These are phyloP conservation scores for Fusarium graminum DNA, from an alignment of 2,329 filamentous ascomycete species.

Conservation along the genomic window DNA sequence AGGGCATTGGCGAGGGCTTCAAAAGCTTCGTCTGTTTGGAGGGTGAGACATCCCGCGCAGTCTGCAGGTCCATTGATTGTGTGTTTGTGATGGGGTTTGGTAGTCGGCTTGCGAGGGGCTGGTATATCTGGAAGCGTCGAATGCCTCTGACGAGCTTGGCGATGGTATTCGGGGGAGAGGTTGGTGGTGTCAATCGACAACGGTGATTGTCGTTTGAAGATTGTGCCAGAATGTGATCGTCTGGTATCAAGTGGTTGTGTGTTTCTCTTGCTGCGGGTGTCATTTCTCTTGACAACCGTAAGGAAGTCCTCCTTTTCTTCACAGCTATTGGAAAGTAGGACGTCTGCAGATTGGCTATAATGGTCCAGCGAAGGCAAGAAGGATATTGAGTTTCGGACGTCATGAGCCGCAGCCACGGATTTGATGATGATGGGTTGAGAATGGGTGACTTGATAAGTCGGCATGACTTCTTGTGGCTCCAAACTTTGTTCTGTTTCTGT, in stretches of 20 bases:
- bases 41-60: conserved; percentile 2
- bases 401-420: conserved; percentile 8
- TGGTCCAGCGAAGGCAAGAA: conserved; percentile 13
- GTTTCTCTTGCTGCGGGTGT: not conserved
- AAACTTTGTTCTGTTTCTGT: not conserved
- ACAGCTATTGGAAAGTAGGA: conserved; percentile 4
- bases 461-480: not conserved
- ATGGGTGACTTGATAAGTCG: not conserved
- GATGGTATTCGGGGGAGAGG: not conserved
- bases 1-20: conserved; percentile 14
- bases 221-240: not conserved
- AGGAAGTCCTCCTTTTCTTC: conserved; percentile 17
- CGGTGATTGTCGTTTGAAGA: not conserved
- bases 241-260: not conserved
- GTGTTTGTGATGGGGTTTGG: not conserved
- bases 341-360: conserved; percentile 18
- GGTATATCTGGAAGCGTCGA: conserved; percentile 1
- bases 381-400: conserved; percentile 25
- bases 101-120: accelerated
- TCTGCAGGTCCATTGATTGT: not conserved
- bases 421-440: conserved; percentile 6
- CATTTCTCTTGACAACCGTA: conserved; percentile 4
- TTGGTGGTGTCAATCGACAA: conserved; percentile 21
- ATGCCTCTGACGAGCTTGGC: not conserved
- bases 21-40: conserved; percentile 20